Conservation (phyloP, 345 rosid species). For the Tarenaya hassleriana region DNA sequence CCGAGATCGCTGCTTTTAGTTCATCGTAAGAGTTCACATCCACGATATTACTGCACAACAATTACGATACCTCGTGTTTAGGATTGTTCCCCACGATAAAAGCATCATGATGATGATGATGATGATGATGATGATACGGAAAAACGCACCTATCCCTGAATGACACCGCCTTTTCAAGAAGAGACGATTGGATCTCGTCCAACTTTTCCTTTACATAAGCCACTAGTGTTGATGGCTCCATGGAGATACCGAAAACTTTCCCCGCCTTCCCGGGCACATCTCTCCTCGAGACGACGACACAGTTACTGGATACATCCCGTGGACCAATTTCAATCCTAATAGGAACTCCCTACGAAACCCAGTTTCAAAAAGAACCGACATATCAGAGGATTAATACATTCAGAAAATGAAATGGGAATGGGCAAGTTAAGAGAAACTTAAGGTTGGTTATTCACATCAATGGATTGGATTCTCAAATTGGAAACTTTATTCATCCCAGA, state of each 20-base stretch:
- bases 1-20: slow-evolving; percentile 63
- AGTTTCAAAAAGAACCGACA: slow-evolving; percentile 7
- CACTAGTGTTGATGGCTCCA: slow-evolving; percentile 62
- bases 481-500: background rate
- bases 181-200: slow-evolving; percentile 83
- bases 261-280: slow-evolving; percentile 91
- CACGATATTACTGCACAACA: slow-evolving; percentile 69
- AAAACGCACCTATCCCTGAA: slow-evolving; percentile 70
- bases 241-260: slow-evolving; percentile 83
- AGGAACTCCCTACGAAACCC: slow-evolving; percentile 61
- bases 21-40: slow-evolving; percentile 83
- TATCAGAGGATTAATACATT: slow-evolving; percentile 1
- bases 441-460: background rate
- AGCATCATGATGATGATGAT: too few relatives aligned
- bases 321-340: slow-evolving; percentile 94
- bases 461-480: background rate
- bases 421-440: too few relatives aligned
- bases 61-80: background rate
- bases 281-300: slow-evolving; percentile 83
- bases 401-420: background rate
- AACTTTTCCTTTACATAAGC: slow-evolving; percentile 76
- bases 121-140: too few relatives aligned
- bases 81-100: too few relatives aligned
- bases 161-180: slow-evolving; percentile 54
- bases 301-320: slow-evolving; percentile 72